Evolutionary conservation across 75 land plant genomes (phyloP), one percentile per base, ranked within the genome.

Genomic region (Adiantum capillusveneris): DNA sequence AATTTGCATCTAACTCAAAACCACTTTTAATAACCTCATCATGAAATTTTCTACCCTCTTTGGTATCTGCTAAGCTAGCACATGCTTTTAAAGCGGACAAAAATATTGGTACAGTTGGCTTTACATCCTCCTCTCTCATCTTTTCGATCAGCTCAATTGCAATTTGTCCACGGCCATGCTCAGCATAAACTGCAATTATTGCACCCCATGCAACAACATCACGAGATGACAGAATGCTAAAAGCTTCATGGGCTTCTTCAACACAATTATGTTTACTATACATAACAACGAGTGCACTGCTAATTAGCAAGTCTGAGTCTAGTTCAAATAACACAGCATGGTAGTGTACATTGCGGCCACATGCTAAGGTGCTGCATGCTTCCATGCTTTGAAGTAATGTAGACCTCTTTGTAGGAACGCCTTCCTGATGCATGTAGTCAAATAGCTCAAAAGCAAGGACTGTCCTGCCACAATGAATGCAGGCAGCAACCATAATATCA

Each of bases 11-110:
- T n/a, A 37, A 31, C 36, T 31, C 21, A 0, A 65, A 37, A 31
- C 73, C 69, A 17, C 25, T 57, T 29, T 57, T 65, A 11, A 62
- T 1, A 18, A 53, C 20, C 31, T 61, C 59, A 0, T 59, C 48
- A 44, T 76, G 79, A 48, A 70, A 20, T 39, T 45, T 48, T 0
- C 18, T n/a, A 17, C 73, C 70, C 14, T 46, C 22, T 46, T 21
- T 26, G 3, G 18, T 21, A 46, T 46, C 50, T 46, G 5, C 6
- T 18, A 46, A 3, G 22, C 50, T 46, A 21, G 6, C 13, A 46
- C 50, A 46, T 46, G 50, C 50, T 16, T 46, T 46, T 21, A 46
- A 21, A 16, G 50, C 22, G 2, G 50, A 21, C 50, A 46, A 46
- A 16, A 46, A 46, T 3, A 46, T 46, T 3, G 22, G 50, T 2